Conservation (phyloP, 257 asterid species). For the Striga asiatica region DNA sequence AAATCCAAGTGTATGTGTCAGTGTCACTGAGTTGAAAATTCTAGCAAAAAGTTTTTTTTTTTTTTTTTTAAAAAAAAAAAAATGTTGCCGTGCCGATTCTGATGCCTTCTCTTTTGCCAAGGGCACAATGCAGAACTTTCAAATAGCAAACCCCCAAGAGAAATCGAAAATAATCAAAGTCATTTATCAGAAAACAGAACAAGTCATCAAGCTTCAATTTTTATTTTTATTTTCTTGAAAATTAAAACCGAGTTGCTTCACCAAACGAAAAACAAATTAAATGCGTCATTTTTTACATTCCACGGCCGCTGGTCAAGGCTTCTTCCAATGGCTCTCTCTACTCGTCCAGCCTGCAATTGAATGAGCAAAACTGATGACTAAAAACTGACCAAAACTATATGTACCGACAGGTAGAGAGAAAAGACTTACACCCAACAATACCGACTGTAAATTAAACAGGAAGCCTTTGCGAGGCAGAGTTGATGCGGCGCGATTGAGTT, state of each 20-base stretch:
- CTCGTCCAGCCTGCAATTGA: slow-evolving; percentile 42
- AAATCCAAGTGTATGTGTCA: too few relatives aligned
- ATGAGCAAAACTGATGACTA: not conserved
- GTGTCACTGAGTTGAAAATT: too few relatives aligned
- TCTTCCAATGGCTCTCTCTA: slow-evolving; percentile 58
- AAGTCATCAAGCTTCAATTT: not conserved
- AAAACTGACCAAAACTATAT: not conserved
- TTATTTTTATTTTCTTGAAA: too few relatives aligned
- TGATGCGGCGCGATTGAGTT: slow-evolving; percentile 14
- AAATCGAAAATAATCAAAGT: not conserved
- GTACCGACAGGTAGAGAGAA: not conserved
- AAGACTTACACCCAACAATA: slow-evolving; percentile 64
- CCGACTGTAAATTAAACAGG: slow-evolving; percentile 60
- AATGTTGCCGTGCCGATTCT: slow-evolving; percentile 33
- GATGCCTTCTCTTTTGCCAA: slow-evolving; percentile 43
- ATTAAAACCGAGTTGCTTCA: too few relatives aligned
- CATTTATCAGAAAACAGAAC: not conserved
- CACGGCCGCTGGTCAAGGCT: slow-evolving; percentile 70
- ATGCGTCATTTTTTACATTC: slow-evolving; percentile 34
- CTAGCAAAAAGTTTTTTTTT: too few relatives aligned
- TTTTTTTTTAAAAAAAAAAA: too few relatives aligned
- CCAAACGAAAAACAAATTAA: not conserved
- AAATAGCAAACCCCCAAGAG: too few relatives aligned
- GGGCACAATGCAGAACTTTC: slow-evolving; percentile 44
- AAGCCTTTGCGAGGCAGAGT: slow-evolving; percentile 38